Evolutionary conservation across 768 basidiomycete species (phyloP), one percentile per base, ranked within the genome.

Genomic region (Pholiota microspora): DNA sequence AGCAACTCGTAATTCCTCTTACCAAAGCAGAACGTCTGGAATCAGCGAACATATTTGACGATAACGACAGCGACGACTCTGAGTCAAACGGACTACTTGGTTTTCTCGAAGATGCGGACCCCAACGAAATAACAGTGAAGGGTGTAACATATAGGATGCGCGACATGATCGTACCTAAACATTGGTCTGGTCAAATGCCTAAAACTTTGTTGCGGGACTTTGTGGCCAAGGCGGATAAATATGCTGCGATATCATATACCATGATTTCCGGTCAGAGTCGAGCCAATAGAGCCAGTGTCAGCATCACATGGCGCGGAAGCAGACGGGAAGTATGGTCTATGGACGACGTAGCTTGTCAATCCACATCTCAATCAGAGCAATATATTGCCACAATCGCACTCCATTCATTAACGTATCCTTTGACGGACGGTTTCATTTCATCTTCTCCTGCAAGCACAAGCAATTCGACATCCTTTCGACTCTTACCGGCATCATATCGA

Each of bases 331-430:
- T 85, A 47, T 97, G 89, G 88, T 67, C 67, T 13, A 99, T 98
- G 96, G 81, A 85, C 3, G 83, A 91, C 56, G 74, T 91, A 40
- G 94, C 91, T 12, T 98, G 96, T 63, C 74, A 81, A 40, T 83
- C 90, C 57, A 78, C 83, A 52, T 62, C 65, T 0, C 94, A 98
- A 67, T 94, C 96, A 21, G 91, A 92, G 68, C 86, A 98, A 62
- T 99, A 93, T 65, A 80, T 96, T 47, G 82, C 96, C 3, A 89
- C 89, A 15, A 71, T 95, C 45, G 94, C 93, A 3, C 74, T 98
- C 29, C 92, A 96, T 67, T 79, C 83, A 3, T 71, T 98, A 28
- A 84, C 82, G 9, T 92, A 85, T 62, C 82, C 85, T 13, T 53
- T 68, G 1, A 77, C 77, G 0, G 80, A 81, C 49, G 88, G 88